Conservation (phyloP, 352 stramenopile genomes). For the Sclerospora graminicola region DNA sequence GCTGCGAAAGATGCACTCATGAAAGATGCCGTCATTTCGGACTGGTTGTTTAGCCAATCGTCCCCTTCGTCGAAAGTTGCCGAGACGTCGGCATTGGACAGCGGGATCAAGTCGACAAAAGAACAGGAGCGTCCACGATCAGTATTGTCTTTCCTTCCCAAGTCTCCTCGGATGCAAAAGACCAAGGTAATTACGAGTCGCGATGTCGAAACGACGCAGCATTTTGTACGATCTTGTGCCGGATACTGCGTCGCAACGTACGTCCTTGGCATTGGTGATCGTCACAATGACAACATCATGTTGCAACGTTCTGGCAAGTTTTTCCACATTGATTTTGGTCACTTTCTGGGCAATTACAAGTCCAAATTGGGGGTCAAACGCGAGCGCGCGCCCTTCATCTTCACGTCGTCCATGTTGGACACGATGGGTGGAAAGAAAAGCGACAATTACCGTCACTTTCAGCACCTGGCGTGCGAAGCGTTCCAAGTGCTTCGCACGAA, state of each 20-base stretch:
- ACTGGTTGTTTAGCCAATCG: slow-evolving; percentile 52
- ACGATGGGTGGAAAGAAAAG: slow-evolving; percentile 76
- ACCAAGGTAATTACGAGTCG: slow-evolving; percentile 18
- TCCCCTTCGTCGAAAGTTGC: not conserved
- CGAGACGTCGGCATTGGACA: too few species aligned
- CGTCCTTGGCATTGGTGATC: slow-evolving; percentile 90
- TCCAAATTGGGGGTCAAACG: slow-evolving; percentile 87
- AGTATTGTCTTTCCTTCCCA: slow-evolving; percentile 41
- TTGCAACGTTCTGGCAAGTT: slow-evolving; percentile 87
- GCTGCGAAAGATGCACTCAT: slow-evolving; percentile 61
- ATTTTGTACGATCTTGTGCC: slow-evolving; percentile 83
- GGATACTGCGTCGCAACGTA: slow-evolving; percentile 92
- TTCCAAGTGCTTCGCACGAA: slow-evolving; percentile 65
- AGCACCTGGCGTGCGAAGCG: slow-evolving; percentile 47
- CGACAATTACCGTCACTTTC: slow-evolving; percentile 65
- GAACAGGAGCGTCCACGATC: slow-evolving; percentile 8
- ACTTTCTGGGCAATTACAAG: slow-evolving; percentile 95
- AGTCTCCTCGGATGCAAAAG: slow-evolving; percentile 29
- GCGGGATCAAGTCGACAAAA: not conserved
- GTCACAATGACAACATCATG: slow-evolving; percentile 96
- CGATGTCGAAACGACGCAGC: slow-evolving; percentile 62
- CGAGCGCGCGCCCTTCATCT: slow-evolving; percentile 87
- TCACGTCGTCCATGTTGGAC: slow-evolving; percentile 85
- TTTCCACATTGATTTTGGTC: slow-evolving; percentile 96
- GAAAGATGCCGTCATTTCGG: slow-evolving; percentile 44